Percentiles rank a stretch among this genome's conserved stretches.
These are phyloP conservation scores for Geotrichum bryndzae DNA, from an alignment of 1,139 yeast species.

Conservation along the genomic window DNA sequence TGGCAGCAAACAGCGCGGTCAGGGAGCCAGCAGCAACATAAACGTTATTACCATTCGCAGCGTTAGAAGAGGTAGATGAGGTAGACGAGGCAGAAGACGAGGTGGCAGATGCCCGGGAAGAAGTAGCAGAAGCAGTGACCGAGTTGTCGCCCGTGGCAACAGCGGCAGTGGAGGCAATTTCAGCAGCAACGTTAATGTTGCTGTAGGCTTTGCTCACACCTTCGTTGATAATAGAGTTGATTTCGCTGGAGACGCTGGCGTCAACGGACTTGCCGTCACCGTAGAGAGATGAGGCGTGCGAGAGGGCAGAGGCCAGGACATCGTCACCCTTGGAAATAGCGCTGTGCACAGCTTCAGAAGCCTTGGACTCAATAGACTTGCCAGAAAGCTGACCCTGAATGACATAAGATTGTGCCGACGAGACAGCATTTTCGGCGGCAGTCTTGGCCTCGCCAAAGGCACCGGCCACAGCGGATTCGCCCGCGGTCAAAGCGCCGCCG, in stretches of 20 bases:
- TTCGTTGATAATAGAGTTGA: neutral
- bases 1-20: slow-evolving; percentile 2
- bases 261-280: slow-evolving; percentile 1
- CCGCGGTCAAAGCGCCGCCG: slow-evolving; percentile 1
- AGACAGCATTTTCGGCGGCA: slow-evolving; percentile 3
- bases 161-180: slow-evolving; percentile 4
- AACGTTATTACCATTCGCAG: neutral
- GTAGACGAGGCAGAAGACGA: neutral
- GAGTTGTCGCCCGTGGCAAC: neutral
- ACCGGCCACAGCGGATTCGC: neutral
- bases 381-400: neutral
- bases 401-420: slow-evolving; percentile 2
- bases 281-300: slow-evolving; percentile 1
- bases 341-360: neutral
- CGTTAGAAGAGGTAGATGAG: neutral
- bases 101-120: neutral
- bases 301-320: neutral
- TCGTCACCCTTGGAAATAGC: slow-evolving; percentile 4
- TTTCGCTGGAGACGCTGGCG: neutral
- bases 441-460: slow-evolving; percentile 5
- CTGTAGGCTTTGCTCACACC: slow-evolving; percentile 1
- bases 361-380: slow-evolving; percentile 5
- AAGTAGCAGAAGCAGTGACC: neutral
- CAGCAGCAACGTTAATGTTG: neutral
- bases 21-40: slow-evolving; percentile 3